Conservation (phyloP, 441 rosid species). For the Bruguiera hainesii region DNA sequence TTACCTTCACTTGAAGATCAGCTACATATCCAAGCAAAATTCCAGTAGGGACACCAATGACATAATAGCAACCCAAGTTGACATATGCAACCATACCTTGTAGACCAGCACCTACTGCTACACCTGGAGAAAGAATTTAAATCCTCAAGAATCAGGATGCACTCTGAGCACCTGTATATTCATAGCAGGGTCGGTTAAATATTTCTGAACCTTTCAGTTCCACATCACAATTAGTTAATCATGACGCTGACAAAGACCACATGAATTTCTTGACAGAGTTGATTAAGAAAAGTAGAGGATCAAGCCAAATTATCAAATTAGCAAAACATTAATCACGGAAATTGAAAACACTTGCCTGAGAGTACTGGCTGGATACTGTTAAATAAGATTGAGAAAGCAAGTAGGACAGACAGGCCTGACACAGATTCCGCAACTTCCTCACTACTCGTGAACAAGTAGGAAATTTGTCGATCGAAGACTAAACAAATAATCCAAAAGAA, state of each 20-base stretch:
- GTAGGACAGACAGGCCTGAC: slow-evolving; percentile 44
- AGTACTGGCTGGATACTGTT: slow-evolving; percentile 58
- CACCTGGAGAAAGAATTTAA: slow-evolving; percentile 34
- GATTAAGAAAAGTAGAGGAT: no score
- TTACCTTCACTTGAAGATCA: slow-evolving; percentile 32
- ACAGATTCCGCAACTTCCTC: slow-evolving; percentile 41
- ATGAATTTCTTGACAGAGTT: no score
- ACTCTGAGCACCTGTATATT: not conserved
- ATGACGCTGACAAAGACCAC: no score
- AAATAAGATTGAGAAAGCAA: slow-evolving; percentile 53
- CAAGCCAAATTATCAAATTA: no score
- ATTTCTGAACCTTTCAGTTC: not conserved
- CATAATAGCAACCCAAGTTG: slow-evolving; percentile 36
- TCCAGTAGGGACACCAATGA: slow-evolving; percentile 46
- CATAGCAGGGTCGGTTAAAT: not conserved
- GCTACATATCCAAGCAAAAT: slow-evolving; percentile 43
- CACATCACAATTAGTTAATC: no score
- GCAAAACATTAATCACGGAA: no score
- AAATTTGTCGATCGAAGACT: slow-evolving; percentile 36
- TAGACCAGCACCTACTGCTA: slow-evolving; percentile 42
- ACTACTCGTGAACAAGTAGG: slow-evolving; percentile 43
- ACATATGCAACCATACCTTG: slow-evolving; percentile 42
- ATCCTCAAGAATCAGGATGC: slow-evolving; percentile 14
- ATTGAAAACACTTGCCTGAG: slow-evolving; percentile 29
- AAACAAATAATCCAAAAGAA: slow-evolving; percentile 40